Percentiles rank a stretch among this genome's conserved stretches.
Conservation (phyloP, 2,329 filamentous ascomycete genomes). For the Aureobasidium sp. region DNA sequence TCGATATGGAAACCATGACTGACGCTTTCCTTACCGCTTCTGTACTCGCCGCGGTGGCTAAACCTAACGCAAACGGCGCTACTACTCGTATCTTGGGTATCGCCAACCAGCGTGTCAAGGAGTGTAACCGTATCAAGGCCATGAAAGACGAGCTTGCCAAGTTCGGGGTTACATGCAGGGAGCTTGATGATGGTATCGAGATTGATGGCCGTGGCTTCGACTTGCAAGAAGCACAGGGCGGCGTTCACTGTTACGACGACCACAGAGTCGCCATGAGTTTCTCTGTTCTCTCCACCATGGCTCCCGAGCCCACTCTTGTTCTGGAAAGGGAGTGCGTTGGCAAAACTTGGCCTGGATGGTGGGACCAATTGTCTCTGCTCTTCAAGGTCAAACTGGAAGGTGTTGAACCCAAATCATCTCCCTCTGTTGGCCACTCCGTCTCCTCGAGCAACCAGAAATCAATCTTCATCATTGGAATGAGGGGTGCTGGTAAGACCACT, state of each 20-base stretch:
- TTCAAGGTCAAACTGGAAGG: conserved; percentile 74
- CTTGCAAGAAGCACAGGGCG: conserved; percentile 43
- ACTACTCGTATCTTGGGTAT: conserved; percentile 86
- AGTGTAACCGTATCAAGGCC: conserved; percentile 90
- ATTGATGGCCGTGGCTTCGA: conserved; percentile 50
- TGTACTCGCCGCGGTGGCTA: conserved; percentile 81
- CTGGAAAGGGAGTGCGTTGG: conserved; percentile 86
- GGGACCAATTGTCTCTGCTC: conserved; percentile 73
- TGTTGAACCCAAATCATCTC: conserved; percentile 47
- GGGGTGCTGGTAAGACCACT: conserved; percentile 93
- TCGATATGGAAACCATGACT: conserved; percentile 99
- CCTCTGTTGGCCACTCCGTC: conserved; percentile 28
- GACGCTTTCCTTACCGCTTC: conserved; percentile 95
- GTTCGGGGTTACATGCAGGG: conserved; percentile 76
- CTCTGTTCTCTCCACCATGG: conserved; percentile 70
- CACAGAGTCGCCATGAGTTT: conserved; percentile 99
- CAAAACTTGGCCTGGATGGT: conserved; percentile 99
- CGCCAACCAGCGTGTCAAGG: conserved; percentile 94
- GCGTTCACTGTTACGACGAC: conserved; percentile 90
- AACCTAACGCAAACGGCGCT: conserved; percentile 50
- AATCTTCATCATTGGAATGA: conserved; percentile 94
- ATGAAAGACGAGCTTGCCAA: conserved; percentile 94
- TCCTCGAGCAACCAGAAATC: conserved; percentile 45
- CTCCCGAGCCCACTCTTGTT: conserved; percentile 64
- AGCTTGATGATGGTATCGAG: conserved; percentile 92